Percentiles rank a stretch among this genome's conserved stretches.
phyloP scores from a whole-genome alignment of 1,284 basidiomycete species.

The Boletus sp. region DNA sequence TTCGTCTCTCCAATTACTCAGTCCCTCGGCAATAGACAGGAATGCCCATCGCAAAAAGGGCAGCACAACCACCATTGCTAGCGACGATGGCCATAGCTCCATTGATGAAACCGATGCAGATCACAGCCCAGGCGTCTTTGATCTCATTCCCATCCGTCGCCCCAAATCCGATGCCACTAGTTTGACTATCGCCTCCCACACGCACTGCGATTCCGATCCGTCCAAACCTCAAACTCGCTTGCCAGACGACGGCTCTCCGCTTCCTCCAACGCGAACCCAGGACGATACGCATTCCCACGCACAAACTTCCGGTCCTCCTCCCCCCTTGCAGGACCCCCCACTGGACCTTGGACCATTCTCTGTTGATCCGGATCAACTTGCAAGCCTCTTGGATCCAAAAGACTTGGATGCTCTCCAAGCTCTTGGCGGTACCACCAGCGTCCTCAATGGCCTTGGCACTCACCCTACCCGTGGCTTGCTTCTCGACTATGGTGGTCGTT shows the following conservation, averaged over 20 bases:
- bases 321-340: slow-evolving; percentile 52
- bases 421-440: slow-evolving; percentile 70
- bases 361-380: slow-evolving; percentile 74
- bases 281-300: slow-evolving; percentile 1
- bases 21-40: slow-evolving; percentile 33
- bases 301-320: slow-evolving; percentile 29
- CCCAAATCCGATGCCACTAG: slow-evolving; percentile 39
- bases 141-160: slow-evolving; percentile 30
- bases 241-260: slow-evolving; percentile 1
- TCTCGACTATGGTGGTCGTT: neutral
- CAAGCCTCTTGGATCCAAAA: slow-evolving; percentile 89
- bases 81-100: slow-evolving; percentile 33
- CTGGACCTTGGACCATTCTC: slow-evolving; percentile 68
- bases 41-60: slow-evolving; percentile 46
- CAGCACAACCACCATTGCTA: slow-evolving; percentile 40
- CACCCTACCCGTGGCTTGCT: slow-evolving; percentile 54
- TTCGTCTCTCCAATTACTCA: slow-evolving; percentile 54
- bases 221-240: slow-evolving; percentile 16
- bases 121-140: slow-evolving; percentile 13
- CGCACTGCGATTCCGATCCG: slow-evolving; percentile 35
- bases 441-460: slow-evolving; percentile 77
- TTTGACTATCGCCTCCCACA: slow-evolving; percentile 35
- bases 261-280: slow-evolving; percentile 1
- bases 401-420: slow-evolving; percentile 60
- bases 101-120: slow-evolving; percentile 37